Evolutionary conservation across 164 flowering plant genomes (phyloP).

Genomic region (Annona cherimola): DNA sequence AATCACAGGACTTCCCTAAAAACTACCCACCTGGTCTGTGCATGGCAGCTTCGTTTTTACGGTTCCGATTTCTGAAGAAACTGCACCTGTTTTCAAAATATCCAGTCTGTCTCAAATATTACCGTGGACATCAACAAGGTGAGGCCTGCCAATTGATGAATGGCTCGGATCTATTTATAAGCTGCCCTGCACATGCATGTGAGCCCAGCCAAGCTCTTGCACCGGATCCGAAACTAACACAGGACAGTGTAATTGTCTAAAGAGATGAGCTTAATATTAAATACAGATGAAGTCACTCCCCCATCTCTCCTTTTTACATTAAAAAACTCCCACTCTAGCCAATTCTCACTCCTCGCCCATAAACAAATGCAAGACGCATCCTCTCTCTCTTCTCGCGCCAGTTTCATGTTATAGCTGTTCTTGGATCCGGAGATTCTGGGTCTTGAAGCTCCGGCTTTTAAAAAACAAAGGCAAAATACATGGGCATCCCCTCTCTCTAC

Average conservation of each 20-base stretch:
- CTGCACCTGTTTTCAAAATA: background rate
- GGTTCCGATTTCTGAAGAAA: too few relatives aligned
- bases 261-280: slow-evolving; percentile 20
- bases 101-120: background rate
- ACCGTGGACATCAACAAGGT: background rate
- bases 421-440: slow-evolving; percentile 78
- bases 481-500: slow-evolving; percentile 67
- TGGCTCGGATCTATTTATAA: background rate
- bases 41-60: too few relatives aligned
- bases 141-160: background rate
- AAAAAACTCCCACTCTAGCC: slow-evolving; percentile 19
- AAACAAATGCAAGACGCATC: slow-evolving; percentile 46
- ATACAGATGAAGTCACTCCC: slow-evolving; percentile 23
- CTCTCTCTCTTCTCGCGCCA: slow-evolving; percentile 47
- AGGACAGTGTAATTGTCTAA: background rate
- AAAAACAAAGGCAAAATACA: slow-evolving; percentile 25
- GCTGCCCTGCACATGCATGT: background rate
- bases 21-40: too few relatives aligned
- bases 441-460: slow-evolving; percentile 51
- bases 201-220: background rate
- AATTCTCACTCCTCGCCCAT: slow-evolving; percentile 14
- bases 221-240: background rate
- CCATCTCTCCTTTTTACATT: slow-evolving; percentile 20
- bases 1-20: too few relatives aligned
- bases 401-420: slow-evolving; percentile 50